phyloP scores from a whole-genome alignment of 2,329 filamentous ascomycete genomes.

The Ascochyta lentis region DNA sequence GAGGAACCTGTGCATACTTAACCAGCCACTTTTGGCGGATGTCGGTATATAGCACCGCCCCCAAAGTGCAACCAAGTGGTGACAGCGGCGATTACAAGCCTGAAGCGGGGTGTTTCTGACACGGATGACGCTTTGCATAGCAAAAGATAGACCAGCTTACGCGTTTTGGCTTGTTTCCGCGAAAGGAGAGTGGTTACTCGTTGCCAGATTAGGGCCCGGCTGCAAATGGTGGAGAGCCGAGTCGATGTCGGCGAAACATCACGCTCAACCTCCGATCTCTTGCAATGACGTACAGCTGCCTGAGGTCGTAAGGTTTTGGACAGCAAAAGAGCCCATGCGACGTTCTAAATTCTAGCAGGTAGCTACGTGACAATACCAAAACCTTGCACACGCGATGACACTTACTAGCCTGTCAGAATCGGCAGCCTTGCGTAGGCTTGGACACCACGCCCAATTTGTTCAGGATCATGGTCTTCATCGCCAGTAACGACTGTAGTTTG shows the following conservation, averaged over 20 bases:
- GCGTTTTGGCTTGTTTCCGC: conserved; percentile 26
- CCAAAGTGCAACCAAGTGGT: conserved; percentile 17
- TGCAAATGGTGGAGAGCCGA: conserved; percentile 41
- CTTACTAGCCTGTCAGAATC: neutral
- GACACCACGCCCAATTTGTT: conserved; percentile 9
- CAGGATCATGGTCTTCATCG: neutral
- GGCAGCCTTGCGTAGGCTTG: conserved; percentile 6
- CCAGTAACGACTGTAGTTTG: neutral
- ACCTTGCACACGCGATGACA: neutral
- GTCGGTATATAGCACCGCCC: conserved; percentile 4
- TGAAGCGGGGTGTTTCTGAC: conserved; percentile 16
- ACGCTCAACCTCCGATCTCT: conserved; percentile 27
- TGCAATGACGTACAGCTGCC: neutral
- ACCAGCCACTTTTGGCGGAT: neutral
- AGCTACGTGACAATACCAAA: neutral
- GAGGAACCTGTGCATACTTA: neutral
- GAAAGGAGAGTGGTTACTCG: conserved; percentile 21
- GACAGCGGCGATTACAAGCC: conserved; percentile 8
- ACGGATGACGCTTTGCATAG: conserved; percentile 21
- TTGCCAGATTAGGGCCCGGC: conserved; percentile 19
- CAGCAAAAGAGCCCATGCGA: neutral
- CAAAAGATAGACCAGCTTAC: conserved; percentile 28
- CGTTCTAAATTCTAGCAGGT: neutral
- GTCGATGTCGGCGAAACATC: conserved; percentile 34
- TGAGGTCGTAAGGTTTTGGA: neutral